Conservation (phyloP, 768 basidiomycete species). For the Lactarius sanguifluus region DNA sequence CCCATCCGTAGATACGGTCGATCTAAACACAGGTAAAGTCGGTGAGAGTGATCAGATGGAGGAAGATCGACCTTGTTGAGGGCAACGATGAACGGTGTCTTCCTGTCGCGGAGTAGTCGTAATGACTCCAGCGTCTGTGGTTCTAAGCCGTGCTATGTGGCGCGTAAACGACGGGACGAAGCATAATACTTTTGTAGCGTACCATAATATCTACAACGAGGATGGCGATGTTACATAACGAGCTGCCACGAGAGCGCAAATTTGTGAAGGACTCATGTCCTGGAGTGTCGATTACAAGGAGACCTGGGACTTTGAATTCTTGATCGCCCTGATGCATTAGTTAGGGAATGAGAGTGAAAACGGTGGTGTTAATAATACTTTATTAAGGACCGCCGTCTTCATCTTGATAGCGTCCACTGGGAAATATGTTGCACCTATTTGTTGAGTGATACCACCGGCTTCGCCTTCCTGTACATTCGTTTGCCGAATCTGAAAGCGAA, state of each 20-base stretch:
- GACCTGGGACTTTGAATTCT: slow-evolving; percentile 96
- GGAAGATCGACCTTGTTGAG: slow-evolving; percentile 72
- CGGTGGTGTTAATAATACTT: slow-evolving; percentile 43
- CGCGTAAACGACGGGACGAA: not conserved
- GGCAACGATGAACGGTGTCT: slow-evolving; percentile 98
- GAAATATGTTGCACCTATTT: slow-evolving; percentile 99
- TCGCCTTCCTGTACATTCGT: slow-evolving; percentile 99
- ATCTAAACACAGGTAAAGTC: slow-evolving; percentile 54
- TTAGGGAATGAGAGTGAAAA: slow-evolving; percentile 11
- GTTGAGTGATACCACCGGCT: slow-evolving; percentile 99
- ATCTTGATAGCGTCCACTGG: slow-evolving; percentile 90
- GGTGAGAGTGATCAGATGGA: slow-evolving; percentile 2
- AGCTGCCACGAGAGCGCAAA: slow-evolving; percentile 91
- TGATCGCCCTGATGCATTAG: slow-evolving; percentile 57
- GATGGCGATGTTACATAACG: slow-evolving; percentile 97
- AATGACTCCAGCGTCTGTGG: slow-evolving; percentile 98
- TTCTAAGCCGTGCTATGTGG: slow-evolving; percentile 84
- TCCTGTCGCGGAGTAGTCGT: slow-evolving; percentile 83
- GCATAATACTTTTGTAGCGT: slow-evolving; percentile 31
- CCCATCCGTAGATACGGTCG: slow-evolving; percentile 97
- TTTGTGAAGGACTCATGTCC: slow-evolving; percentile 99
- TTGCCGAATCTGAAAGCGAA: slow-evolving; percentile 80
- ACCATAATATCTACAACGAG: slow-evolving; percentile 99
- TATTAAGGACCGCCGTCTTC: slow-evolving; percentile 94
- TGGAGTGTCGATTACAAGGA: slow-evolving; percentile 95